Evolutionary conservation across 2,329 filamentous ascomycete species (phyloP).

Genomic region (Penicillium brasilianum): DNA sequence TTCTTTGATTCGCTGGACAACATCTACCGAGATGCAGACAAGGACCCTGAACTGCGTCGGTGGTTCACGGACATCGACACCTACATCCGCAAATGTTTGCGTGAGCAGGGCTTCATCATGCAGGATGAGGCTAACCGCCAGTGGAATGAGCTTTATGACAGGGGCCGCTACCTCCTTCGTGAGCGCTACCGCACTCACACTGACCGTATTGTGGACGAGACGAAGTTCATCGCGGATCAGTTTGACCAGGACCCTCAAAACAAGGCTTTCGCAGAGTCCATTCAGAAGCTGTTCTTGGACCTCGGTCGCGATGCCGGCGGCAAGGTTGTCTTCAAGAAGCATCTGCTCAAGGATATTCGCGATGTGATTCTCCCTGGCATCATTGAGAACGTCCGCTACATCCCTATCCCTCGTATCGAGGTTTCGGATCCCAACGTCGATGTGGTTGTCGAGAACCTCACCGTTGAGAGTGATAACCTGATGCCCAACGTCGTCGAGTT

Average conservation of each 20-base stretch:
- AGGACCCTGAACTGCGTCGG: slow-evolving; percentile 79
- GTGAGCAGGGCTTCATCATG: slow-evolving; percentile 90
- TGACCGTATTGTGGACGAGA: slow-evolving; percentile 82
- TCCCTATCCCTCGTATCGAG: slow-evolving; percentile 93
- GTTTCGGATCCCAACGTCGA: slow-evolving; percentile 84
- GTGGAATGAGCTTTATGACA: slow-evolving; percentile 84
- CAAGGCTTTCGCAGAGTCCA: slow-evolving; percentile 73
- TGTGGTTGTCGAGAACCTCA: slow-evolving; percentile 88
- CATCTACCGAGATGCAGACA: slow-evolving; percentile 85
- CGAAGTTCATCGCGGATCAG: slow-evolving; percentile 86
- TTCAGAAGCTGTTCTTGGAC: slow-evolving; percentile 86
- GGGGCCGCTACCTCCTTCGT: slow-evolving; percentile 83
- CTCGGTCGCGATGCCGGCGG: slow-evolving; percentile 87
- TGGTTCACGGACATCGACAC: slow-evolving; percentile 84
- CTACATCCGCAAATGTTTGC: slow-evolving; percentile 81
- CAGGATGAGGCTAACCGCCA: slow-evolving; percentile 77
- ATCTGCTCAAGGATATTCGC: slow-evolving; percentile 85
- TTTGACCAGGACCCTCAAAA: slow-evolving; percentile 90
- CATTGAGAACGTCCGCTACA: slow-evolving; percentile 84
- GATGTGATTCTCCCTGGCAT: slow-evolving; percentile 83
- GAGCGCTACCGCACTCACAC: slow-evolving; percentile 87
- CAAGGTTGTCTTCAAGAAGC: slow-evolving; percentile 87
- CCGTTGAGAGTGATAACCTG: slow-evolving; percentile 95
- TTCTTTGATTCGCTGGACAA: slow-evolving; percentile 82
- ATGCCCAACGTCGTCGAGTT: slow-evolving; percentile 91